Base-by-base conservation (phyloP, 2,329 filamentous ascomycete genomes). In the Alternaria burnsii region DNA sequence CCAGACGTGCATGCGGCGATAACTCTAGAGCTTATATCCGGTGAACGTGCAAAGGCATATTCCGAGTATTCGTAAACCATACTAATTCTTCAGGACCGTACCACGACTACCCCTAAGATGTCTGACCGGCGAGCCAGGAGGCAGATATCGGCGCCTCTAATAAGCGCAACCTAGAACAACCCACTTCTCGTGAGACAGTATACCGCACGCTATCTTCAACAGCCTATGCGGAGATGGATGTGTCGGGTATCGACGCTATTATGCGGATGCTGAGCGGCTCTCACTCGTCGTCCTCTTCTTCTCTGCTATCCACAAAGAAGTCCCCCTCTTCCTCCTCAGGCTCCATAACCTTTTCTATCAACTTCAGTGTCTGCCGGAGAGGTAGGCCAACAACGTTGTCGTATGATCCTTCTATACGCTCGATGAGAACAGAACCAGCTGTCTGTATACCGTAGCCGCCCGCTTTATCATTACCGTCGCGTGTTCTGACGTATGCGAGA, bases 311-410 rank as follows among this genome's bases (percentile, higher is more conserved):
- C 8, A 70, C 67, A 42, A 72, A 72, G 58, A 74, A 65, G 71
- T 74, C 73, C 12, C 74, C 74, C 32, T 71, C 32, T 5, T 72
- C 70, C 41, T 82, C 78, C 51, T 93, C 92, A 66, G 87, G 88
- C 70, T 90, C 88, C 66, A 97, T 84, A n/a, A 93, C 91, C 83
- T 89, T 92, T 82, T 98, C 94, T 61, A 97, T 95, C 71, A 97
- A 78, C 75, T 88, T 88, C 77, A 99, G 76, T 12, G 89, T 91
- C 67, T 87, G 86, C 69, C 93, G 86, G 66, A 98, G 84, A 8
- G 95, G 95, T 78, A 99, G 78, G 0, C 95, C 95, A 28, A 99
- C 89, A 1, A 98, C 95, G 78, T 98, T 98, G 82, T 99, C 95
- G 72, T 93, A 92, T 55, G 88, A 89, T 11, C 95, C 95, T 66